These are phyloP conservation scores for Hansenula lynferdii DNA, from an alignment of 1,139 yeast species.

Conservation along the genomic window DNA sequence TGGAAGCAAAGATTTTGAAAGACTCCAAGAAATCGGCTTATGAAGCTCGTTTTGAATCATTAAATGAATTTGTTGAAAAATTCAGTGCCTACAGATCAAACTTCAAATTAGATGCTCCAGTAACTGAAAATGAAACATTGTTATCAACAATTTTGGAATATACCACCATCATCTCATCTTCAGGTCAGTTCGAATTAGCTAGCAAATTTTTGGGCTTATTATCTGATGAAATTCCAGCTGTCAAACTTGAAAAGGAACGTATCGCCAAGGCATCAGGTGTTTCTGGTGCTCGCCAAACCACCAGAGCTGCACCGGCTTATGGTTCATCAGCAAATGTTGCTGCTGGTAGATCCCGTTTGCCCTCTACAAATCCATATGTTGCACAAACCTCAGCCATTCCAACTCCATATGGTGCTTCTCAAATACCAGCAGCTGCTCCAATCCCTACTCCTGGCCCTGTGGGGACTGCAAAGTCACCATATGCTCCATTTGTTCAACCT, in stretches of 20 bases:
- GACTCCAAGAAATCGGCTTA: constrained; percentile 53
- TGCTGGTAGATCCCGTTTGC: constrained; percentile 7
- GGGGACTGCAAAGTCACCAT: constrained; percentile 9
- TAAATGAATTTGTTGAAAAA: constrained; percentile 80
- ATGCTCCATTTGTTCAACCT: constrained; percentile 7
- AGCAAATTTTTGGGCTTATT: constrained; percentile 60
- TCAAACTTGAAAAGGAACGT: constrained; percentile 71
- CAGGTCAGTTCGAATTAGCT: constrained; percentile 84
- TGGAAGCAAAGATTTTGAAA: constrained; percentile 50
- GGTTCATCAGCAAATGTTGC: constrained; percentile 10
- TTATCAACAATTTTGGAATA: constrained; percentile 51
- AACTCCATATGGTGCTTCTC: no score
- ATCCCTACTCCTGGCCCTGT: constrained; percentile 6
- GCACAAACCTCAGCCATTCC: no score
- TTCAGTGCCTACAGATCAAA: constrained; percentile 69
- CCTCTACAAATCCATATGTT: no score
- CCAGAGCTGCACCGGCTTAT: constrained; percentile 9
- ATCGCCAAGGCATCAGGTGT: constrained; percentile 54
- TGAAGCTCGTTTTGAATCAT: constrained; percentile 80
- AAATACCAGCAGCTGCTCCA: constrained; percentile 10
- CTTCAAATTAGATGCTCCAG: constrained; percentile 35
- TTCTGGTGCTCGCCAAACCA: constrained; percentile 6
- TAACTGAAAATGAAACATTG: constrained; percentile 32
- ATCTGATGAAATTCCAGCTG: constrained; percentile 60
- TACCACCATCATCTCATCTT: constrained; percentile 73